Evolutionary conservation across 805 yeast genomes (phyloP).

Genomic region (Brettanomyces sp.): DNA sequence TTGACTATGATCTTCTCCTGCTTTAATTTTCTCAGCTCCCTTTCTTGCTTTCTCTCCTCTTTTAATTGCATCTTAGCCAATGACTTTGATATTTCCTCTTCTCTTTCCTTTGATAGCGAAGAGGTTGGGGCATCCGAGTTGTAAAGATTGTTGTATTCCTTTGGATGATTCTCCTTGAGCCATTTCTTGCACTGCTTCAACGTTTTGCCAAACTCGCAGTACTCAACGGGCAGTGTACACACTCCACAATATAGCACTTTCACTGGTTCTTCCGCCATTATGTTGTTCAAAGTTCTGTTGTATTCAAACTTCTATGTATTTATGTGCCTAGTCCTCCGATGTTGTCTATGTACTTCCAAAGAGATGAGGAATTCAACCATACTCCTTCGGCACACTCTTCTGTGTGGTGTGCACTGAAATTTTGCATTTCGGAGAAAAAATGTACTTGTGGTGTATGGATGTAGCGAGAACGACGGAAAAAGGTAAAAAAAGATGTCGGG

Average conservation of each 20-base stretch:
- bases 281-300: neutral
- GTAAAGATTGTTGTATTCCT: constrained; percentile 51
- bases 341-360: no score
- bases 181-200: constrained; percentile 78
- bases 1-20: constrained; percentile 77
- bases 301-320: no score
- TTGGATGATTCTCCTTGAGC: constrained; percentile 54
- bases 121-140: constrained; percentile 40
- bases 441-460: no score
- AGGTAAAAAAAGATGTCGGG: no score
- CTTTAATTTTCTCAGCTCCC: constrained; percentile 70
- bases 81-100: constrained; percentile 74
- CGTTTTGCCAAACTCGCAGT: constrained; percentile 83
- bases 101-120: constrained; percentile 63
- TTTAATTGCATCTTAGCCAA: constrained; percentile 77
- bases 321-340: no score
- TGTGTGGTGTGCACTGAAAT: no score
- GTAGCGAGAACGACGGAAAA: no score
- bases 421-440: no score
- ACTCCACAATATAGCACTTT: constrained; percentile 62
- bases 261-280: constrained; percentile 10
- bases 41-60: constrained; percentile 76
- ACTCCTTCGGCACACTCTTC: no score
- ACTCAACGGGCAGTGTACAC: constrained; percentile 81
- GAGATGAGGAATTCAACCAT: no score